Evolutionary conservation across 176 grass and related monocot species (phyloP).

Genomic region (Raddia guianensis): DNA sequence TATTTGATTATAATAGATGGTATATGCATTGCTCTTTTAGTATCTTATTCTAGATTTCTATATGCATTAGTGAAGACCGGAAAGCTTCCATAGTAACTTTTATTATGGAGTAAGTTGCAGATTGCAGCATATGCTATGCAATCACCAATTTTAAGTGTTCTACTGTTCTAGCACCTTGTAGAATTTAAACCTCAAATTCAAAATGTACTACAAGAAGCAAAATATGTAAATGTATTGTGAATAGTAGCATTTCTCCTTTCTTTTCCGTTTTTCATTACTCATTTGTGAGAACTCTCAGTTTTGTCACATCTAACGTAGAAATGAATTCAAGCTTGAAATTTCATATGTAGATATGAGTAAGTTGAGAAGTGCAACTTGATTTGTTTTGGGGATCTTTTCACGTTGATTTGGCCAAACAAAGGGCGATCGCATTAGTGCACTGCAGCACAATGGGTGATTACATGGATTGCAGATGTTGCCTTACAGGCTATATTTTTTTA

Average conservation of each 20-base stretch:
- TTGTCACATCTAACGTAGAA: background rate
- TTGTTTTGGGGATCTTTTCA: no score
- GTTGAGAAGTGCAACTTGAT: background rate
- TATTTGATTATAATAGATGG: slow-evolving; percentile 1
- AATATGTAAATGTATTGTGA: background rate
- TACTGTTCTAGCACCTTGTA: background rate
- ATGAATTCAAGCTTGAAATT: background rate
- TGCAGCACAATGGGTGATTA: background rate
- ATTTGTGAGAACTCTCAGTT: no score
- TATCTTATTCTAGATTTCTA: slow-evolving; percentile 1
- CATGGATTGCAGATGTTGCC: background rate
- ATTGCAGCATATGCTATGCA: background rate
- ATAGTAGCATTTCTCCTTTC: no score
- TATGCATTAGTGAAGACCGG: background rate
- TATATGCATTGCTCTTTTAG: background rate
- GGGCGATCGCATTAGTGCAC: background rate
- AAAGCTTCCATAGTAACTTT: background rate
- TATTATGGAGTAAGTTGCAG: slow-evolving; percentile 11
- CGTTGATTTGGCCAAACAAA: background rate
- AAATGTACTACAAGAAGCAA: no score
- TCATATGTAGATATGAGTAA: background rate
- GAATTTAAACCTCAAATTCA: no score
- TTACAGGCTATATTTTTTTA: background rate
- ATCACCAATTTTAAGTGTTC: background rate
- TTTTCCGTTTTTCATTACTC: background rate